Base-by-base conservation (phyloP, 2,329 filamentous ascomycete species). In the Ophiostoma quercus region DNA sequence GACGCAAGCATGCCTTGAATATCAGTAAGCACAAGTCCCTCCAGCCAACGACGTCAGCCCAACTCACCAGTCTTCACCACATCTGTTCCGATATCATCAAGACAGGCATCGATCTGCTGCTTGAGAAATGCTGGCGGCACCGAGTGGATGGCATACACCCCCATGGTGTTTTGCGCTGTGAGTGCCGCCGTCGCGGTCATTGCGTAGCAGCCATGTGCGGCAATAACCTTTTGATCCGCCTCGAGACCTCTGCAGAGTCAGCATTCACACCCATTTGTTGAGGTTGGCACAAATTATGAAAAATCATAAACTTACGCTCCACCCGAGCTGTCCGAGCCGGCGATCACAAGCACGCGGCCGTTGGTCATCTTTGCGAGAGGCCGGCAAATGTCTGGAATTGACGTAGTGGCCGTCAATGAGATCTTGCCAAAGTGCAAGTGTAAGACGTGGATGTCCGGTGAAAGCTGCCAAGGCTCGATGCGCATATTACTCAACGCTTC, bases 181-280 rank as follows among this genome's bases (percentile, higher is more conserved):
- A 99, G 82, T 25, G 94, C 94, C 16, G 94, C 96, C 11, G 94
- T 97, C 29, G 94, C 92, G 67, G 94, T 97, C 88, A 97, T 96
- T 71, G 92, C 93, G 83, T 98, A 98, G 81, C 92, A 95, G 71
- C 90, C 89, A 85, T 98, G 93, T 22, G 92, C 92, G 63, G 93
- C 91, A 72, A 97, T 90, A 72, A 96, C 93, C 78, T 97, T 96
- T 77, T 98, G 94, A 78, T 98, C 94, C 54, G 94, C 95, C 79
- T 99, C 94, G 43, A 99, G 87, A 68, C 94, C 95, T 70, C 94
- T 97, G 57, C 25, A 60, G 25, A 62, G 57, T 32, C 22, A 32
- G 57, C 57, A 32, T 32, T 29, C 6, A 54, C 22, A 11, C 22
- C 2, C 25, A 25, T 57, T 25, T 57, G 51, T 57, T 25, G 22